Percentiles rank a stretch among this genome's conserved stretches.
phyloP scores from a whole-genome alignment of 2,329 filamentous ascomycete species.

The Calonectria honghensis region DNA sequence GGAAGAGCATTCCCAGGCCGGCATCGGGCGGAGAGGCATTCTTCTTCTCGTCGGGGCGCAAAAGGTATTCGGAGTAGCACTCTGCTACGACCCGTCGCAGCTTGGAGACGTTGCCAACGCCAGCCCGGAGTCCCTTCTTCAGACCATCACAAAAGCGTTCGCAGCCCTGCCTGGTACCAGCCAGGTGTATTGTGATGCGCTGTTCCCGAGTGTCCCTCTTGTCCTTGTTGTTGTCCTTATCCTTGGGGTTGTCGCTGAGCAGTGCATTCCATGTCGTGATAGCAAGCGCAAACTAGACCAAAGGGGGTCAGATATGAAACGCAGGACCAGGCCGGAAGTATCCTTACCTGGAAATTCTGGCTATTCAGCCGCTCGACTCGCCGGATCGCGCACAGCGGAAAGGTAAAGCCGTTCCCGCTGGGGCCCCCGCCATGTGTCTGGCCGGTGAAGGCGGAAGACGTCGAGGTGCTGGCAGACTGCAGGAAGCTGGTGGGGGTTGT shows the following conservation, averaged over 20 bases:
- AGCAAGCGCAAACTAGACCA: conserved; percentile 85
- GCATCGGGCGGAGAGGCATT: conserved; percentile 83
- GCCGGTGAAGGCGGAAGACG: conserved; percentile 90
- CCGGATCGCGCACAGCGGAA: conserved; percentile 93
- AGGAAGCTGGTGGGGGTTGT: conserved; percentile 93
- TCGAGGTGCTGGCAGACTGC: conserved; percentile 84
- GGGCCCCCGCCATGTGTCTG: conserved; percentile 95
- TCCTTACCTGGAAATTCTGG: conserved; percentile 83
- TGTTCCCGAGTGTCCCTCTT: conserved; percentile 77
- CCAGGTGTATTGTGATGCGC: conserved; percentile 92
- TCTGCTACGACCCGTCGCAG: conserved; percentile 86
- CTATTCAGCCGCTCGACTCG: conserved; percentile 95
- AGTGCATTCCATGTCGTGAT: conserved; percentile 96
- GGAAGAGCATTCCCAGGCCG: conserved; percentile 92
- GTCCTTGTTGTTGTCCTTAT: conserved; percentile 67
- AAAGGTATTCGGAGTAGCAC: conserved; percentile 93
- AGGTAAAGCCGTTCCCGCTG: conserved; percentile 95
- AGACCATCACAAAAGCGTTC: conserved; percentile 97
- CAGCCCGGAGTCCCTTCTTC: conserved; percentile 90
- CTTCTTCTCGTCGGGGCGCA: conserved; percentile 78
- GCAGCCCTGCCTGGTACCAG: conserved; percentile 90
- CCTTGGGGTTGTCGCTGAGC: conserved; percentile 73
- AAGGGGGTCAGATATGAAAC: conserved; percentile 30
- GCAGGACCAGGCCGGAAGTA: conserved; percentile 30
- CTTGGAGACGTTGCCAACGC: conserved; percentile 90